Evolutionary conservation across 2,329 filamentous ascomycete species (phyloP).

Genomic region (Sphaerostilbella broomeana): DNA sequence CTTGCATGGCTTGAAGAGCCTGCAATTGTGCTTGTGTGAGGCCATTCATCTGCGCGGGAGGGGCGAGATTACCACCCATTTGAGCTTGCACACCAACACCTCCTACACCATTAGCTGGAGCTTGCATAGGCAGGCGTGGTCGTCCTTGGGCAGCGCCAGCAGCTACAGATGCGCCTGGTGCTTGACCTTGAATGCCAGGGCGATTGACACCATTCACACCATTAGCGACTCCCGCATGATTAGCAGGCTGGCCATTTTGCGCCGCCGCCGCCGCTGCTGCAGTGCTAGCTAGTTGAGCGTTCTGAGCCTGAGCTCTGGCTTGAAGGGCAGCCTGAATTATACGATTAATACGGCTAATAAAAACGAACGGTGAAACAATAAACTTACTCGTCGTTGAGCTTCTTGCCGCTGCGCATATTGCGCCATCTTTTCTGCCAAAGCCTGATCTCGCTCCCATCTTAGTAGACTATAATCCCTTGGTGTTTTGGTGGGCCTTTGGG

Average conservation of each 20-base stretch:
- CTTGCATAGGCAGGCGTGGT: slow-evolving; percentile 48
- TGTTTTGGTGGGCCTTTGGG: slow-evolving; percentile 57
- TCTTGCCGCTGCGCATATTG: slow-evolving; percentile 55
- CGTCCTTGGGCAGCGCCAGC: slow-evolving; percentile 38
- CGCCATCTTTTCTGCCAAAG: slow-evolving; percentile 53
- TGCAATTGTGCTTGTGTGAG: slow-evolving; percentile 67
- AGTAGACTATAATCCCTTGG: slow-evolving; percentile 87
- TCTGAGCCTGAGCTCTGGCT: slow-evolving; percentile 40
- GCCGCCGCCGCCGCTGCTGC: slow-evolving; percentile 32
- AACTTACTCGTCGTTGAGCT: slow-evolving; percentile 47
- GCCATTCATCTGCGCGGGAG: slow-evolving; percentile 54
- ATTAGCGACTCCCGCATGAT: slow-evolving; percentile 24
- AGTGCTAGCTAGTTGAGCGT: slow-evolving; percentile 36
- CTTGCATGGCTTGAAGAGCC: slow-evolving; percentile 35
- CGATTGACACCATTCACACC: slow-evolving; percentile 22
- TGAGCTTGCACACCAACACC: slow-evolving; percentile 39
- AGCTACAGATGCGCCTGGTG: slow-evolving; percentile 34
- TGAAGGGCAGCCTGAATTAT: slow-evolving; percentile 35
- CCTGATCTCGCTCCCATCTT: slow-evolving; percentile 78
- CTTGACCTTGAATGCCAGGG: slow-evolving; percentile 39
- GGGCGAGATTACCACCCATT: slow-evolving; percentile 44
- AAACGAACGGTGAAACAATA: not conserved
- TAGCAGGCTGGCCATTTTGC: slow-evolving; percentile 24
- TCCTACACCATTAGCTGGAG: slow-evolving; percentile 45
- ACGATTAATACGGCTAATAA: slow-evolving; percentile 19